phyloP scores from a whole-genome alignment of 1,284 basidiomycete species.

The Irpex sp. region DNA sequence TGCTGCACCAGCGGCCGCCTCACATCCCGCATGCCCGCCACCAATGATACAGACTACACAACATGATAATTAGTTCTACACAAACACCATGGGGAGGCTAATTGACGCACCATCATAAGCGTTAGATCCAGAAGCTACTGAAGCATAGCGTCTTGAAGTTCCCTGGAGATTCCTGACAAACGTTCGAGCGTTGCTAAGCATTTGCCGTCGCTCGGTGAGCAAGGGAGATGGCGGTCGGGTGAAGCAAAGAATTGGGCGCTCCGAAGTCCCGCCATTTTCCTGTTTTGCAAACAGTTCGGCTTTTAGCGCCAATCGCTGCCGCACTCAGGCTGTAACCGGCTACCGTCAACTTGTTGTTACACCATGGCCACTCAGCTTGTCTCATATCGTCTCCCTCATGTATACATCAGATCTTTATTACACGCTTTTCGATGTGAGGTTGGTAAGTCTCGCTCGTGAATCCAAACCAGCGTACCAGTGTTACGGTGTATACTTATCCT shows the following conservation, averaged over 20 bases:
- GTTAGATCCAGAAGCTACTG: slow-evolving; percentile 12
- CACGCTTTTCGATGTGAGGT: no score
- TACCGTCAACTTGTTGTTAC: no score
- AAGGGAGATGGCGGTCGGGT: not conserved
- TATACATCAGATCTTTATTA: no score
- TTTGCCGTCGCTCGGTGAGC: not conserved
- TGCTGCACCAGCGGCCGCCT: slow-evolving; percentile 84
- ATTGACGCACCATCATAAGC: slow-evolving; percentile 24
- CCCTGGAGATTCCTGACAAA: not conserved
- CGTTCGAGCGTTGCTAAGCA: not conserved
- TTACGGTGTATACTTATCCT: no score
- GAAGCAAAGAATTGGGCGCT: not conserved
- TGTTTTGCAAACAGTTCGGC: not conserved
- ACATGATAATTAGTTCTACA: not conserved
- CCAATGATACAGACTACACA: slow-evolving; percentile 78
- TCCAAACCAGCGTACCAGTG: no score
- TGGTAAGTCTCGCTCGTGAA: no score
- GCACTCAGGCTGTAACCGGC: no score
- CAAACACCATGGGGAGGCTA: not conserved
- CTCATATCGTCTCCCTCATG: no score
- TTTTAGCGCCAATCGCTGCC: not conserved
- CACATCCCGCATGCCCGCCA: slow-evolving; percentile 90
- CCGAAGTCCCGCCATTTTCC: not conserved
- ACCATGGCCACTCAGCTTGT: no score
- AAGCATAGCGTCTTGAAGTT: slow-evolving; percentile 15